Base-by-base conservation (phyloP, 495 filamentous ascomycete genomes). In the Aspergillus haitiensis region DNA sequence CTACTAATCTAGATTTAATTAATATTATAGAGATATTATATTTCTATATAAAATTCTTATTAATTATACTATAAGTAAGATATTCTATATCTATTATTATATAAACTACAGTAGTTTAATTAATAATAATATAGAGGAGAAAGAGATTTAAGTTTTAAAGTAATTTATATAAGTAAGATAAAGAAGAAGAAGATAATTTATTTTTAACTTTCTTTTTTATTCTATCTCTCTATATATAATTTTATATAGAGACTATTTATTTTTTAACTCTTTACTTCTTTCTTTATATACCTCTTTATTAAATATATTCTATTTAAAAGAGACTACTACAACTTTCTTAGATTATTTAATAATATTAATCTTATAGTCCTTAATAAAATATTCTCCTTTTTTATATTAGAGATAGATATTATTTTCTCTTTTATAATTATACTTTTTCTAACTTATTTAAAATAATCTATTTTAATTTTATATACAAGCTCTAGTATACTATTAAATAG, bases 21-120 rank as follows among this genome's bases (percentile, higher is more conserved):
- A 40, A 6, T 40, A 2, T 7, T 36, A 36, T 55, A 55, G 18
- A 37, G 42, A 3, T 15, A 37, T 16, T 40, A 18, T 55, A 55
- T 5, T 55, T 16, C 21, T 18, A 40, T 40, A 40, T 55, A 40
- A 40, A 36, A 12, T 32, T 16, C 42, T 37, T 40, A 40, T 40
- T 55, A 55, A 55, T 55, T 37, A 53, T 53, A 15, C 37, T 53
- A 53, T 53, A 53, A 12, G 37, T 10, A 36, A 53, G 0, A 34
- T 53, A 53, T 53, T 36, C 37, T 42, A 18, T 55, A 42, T 55
- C 6, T 44, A 27, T 32, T 45, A 44, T 44, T 44, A 21, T 27
- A 40, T 42, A 42, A 4, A 39, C 5, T 21, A 36, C 27, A 50
- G 12, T 50, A 33, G 5, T 31, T 21, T 12, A 33, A 57, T 27